Conservation (phyloP, 257 asterid genomes). For the Solanum gracilifrons region DNA sequence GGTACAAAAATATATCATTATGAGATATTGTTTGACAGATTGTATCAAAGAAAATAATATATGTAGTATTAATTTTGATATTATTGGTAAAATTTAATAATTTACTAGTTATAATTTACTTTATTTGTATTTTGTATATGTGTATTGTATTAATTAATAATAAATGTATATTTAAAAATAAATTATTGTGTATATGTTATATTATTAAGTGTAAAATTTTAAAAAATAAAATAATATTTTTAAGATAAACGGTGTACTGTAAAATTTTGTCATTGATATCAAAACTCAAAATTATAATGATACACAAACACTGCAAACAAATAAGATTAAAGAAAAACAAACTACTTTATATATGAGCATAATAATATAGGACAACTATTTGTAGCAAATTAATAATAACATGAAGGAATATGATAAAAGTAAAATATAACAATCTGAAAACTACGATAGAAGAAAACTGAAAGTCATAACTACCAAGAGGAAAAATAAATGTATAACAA, state of each 20-base stretch:
- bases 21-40: background rate
- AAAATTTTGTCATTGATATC: too few species aligned
- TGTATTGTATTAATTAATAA: too few species aligned
- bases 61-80: too few species aligned
- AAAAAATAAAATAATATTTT: too few species aligned
- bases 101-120: background rate
- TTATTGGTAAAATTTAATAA: background rate
- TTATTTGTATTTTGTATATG: background rate
- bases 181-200: too few species aligned
- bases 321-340: background rate
- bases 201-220: too few species aligned
- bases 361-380: too few species aligned
- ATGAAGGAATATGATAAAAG: background rate
- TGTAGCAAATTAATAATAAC: too few species aligned
- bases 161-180: too few species aligned
- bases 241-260: background rate
- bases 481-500: too few species aligned
- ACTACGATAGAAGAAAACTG: background rate
- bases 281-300: too few species aligned
- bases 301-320: background rate
- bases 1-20: background rate
- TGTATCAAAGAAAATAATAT: background rate
- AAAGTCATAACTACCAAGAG: background rate
- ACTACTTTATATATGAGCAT: background rate
- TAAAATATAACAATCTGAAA: too few species aligned